Evolutionary conservation across 2,329 filamentous ascomycete genomes (phyloP).

Genomic region (Neonectria sp.): DNA sequence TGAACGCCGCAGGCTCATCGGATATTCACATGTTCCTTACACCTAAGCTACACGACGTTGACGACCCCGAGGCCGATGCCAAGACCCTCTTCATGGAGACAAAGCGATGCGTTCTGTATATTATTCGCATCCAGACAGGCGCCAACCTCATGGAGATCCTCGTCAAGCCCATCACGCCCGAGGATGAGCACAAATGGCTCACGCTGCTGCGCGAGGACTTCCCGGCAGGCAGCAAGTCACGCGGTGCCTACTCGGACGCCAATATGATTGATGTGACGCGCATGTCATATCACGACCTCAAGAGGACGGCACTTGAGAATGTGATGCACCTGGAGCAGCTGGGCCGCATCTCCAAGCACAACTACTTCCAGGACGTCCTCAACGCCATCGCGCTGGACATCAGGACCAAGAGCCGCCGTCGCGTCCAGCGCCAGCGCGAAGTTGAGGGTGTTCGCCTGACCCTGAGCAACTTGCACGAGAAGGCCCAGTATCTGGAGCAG

Average conservation of each 20-base stretch:
- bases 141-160: constrained; percentile 95
- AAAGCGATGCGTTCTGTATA: constrained; percentile 96
- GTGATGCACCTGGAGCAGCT: constrained; percentile 90
- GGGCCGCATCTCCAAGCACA: constrained; percentile 89
- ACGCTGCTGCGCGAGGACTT: constrained; percentile 87
- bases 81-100: constrained; percentile 98
- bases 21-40: constrained; percentile 94
- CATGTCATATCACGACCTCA: constrained; percentile 92
- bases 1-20: constrained; percentile 86
- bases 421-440: constrained; percentile 92
- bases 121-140: constrained; percentile 95
- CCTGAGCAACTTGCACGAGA: constrained; percentile 82
- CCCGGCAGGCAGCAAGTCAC: constrained; percentile 73
- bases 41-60: constrained; percentile 89
- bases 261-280: constrained; percentile 91
- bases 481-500: constrained; percentile 92
- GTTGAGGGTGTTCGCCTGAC: constrained; percentile 87
- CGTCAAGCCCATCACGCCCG: constrained; percentile 86
- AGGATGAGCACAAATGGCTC: constrained; percentile 93
- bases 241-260: constrained; percentile 90
- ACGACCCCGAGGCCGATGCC: constrained; percentile 92
- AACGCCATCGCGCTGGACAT: constrained; percentile 98
- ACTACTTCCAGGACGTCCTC: constrained; percentile 97
- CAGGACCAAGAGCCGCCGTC: constrained; percentile 93
- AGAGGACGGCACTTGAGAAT: constrained; percentile 93